Conservation (phyloP, 176 grass and related monocot species). For the Aegilops bicornis region DNA sequence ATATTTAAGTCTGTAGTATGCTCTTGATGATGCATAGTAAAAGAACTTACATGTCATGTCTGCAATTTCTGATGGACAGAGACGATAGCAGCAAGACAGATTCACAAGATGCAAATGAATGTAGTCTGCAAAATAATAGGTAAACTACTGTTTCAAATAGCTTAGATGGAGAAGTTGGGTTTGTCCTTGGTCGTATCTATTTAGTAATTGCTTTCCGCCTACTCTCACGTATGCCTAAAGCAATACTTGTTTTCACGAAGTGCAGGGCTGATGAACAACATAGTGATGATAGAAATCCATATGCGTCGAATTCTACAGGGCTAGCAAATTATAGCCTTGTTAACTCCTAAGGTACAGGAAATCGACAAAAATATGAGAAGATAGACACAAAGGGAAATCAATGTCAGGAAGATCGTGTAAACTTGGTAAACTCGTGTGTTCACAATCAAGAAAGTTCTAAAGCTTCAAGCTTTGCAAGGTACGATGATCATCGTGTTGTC, state of each 20-base stretch:
- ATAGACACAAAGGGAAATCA: slow-evolving; percentile 15
- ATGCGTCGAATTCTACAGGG: slow-evolving; percentile 33
- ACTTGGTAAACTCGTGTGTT: slow-evolving; percentile 17
- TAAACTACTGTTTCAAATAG: slow-evolving; percentile 23
- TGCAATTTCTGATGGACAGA: slow-evolving; percentile 35
- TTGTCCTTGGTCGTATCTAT: background rate
- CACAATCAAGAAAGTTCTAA: slow-evolving; percentile 33
- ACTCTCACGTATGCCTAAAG: slow-evolving; percentile 13
- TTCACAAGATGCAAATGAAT: slow-evolving; percentile 27
- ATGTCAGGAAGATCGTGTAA: slow-evolving; percentile 33
- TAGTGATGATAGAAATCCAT: slow-evolving; percentile 6
- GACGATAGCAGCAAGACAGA: slow-evolving; percentile 2
- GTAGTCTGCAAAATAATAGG: slow-evolving; percentile 36
- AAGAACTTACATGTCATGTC: background rate
- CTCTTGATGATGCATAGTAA: background rate
- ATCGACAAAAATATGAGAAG: slow-evolving; percentile 18
- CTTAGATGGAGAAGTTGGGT: background rate
- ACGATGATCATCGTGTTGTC: slow-evolving; percentile 14
- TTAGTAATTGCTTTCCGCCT: background rate
- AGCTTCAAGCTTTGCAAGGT: slow-evolving; percentile 40
- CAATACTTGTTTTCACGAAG: slow-evolving; percentile 24
- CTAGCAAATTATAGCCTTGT: slow-evolving; percentile 25
- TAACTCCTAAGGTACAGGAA: slow-evolving; percentile 34
- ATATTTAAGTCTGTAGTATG: background rate
- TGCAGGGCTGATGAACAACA: slow-evolving; percentile 28